Evolutionary conservation across 2,329 filamentous ascomycete species (phyloP).

Genomic region (Fonsecaea pugnacius): DNA sequence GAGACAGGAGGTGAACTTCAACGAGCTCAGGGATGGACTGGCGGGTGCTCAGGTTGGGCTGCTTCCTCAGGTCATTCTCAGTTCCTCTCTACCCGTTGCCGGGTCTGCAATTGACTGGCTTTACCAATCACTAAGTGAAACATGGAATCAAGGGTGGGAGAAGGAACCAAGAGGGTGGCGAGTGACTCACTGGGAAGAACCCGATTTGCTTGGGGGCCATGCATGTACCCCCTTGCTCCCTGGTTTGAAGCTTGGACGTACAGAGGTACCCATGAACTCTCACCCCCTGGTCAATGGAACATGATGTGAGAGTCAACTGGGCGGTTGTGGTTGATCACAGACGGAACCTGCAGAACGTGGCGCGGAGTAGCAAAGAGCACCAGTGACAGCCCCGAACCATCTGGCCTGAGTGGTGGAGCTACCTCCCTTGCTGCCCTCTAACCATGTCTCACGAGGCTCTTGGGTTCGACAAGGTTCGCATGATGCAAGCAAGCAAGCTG

Average conservation of each 20-base stretch:
- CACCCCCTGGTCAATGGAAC: slow-evolving; percentile 18
- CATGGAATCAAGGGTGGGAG: not conserved
- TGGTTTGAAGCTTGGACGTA: not conserved
- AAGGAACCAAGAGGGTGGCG: not conserved
- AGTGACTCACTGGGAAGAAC: slow-evolving; percentile 22
- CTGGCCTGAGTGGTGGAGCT: not conserved
- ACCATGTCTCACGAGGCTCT: not conserved
- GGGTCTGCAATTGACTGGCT: not conserved
- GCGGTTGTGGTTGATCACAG: not conserved
- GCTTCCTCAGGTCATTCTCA: not conserved
- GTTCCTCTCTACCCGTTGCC: not conserved
- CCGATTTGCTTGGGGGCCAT: slow-evolving; percentile 20
- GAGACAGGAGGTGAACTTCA: not conserved
- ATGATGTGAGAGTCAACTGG: slow-evolving; percentile 4
- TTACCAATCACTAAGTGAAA: not conserved
- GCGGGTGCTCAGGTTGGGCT: not conserved
- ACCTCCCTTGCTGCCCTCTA: not conserved
- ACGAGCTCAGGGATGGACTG: not conserved
- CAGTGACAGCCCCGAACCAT: not conserved
- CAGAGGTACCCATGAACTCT: slow-evolving; percentile 4
- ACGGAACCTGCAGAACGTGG: slow-evolving; percentile 13
- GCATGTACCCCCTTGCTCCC: not conserved
- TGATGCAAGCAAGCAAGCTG: not conserved
- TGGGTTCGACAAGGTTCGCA: slow-evolving; percentile 1
- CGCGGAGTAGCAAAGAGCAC: slow-evolving; percentile 3